Percentiles rank a stretch among this genome's conserved stretches.
phyloP scores from a whole-genome alignment of 257 asterid genomes.

The Coffea eugenioides region DNA sequence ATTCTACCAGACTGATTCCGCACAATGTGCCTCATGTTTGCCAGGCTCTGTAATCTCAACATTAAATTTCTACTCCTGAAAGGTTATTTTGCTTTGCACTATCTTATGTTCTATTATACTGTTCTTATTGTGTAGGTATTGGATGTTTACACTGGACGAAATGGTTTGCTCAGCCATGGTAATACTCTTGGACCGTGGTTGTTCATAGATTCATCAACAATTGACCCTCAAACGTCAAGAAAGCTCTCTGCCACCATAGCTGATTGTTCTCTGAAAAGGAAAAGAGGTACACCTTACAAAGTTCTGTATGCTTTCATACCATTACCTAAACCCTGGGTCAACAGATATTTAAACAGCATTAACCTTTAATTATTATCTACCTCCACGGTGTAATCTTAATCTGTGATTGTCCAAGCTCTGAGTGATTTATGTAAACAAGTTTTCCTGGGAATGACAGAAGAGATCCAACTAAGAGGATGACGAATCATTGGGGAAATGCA shows the following conservation, averaged over 20 bases:
- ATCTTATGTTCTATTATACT: not conserved
- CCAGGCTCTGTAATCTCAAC: not conserved
- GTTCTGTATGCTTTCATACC: not conserved
- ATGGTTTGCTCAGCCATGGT: constrained; percentile 60
- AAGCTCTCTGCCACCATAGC: constrained; percentile 55
- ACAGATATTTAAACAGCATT: not conserved
- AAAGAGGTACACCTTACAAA: constrained; percentile 38
- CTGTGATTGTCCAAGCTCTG: not conserved
- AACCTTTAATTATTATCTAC: not conserved
- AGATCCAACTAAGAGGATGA: not conserved
- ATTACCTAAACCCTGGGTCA: not conserved
- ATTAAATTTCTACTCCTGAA: not conserved
- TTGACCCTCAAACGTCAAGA: constrained; percentile 94
- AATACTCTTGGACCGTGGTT: constrained; percentile 56
- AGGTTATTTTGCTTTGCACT: not conserved
- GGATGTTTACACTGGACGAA: constrained; percentile 81
- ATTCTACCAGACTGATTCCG: not conserved
- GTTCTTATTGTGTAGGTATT: constrained; percentile 51
- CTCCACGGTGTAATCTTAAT: too few relatives aligned
- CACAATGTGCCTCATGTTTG: not conserved
- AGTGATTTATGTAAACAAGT: not conserved
- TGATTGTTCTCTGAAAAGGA: constrained; percentile 35
- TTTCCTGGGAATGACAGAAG: not conserved
- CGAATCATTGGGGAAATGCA: not conserved
- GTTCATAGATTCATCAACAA: constrained; percentile 88